Conservation (phyloP, 768 basidiomycete species). For the Sarcodon aspratus region DNA sequence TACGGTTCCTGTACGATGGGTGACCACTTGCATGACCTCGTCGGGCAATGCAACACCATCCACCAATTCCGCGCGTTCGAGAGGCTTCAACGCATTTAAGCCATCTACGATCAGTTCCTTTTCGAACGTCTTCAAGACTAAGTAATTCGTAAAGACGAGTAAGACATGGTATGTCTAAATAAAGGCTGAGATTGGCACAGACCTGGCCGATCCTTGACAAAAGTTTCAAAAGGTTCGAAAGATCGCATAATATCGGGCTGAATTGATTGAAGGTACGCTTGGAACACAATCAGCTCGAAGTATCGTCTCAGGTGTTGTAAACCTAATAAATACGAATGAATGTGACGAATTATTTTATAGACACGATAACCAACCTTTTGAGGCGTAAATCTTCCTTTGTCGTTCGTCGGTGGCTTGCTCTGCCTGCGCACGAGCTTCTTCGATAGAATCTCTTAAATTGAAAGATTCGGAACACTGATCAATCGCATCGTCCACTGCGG, state of each 20-base stretch:
- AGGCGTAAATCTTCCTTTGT: slow-evolving; percentile 51
- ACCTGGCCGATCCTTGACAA: slow-evolving; percentile 81
- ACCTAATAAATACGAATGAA: slow-evolving; percentile 26
- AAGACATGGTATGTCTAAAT: neutral
- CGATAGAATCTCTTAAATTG: slow-evolving; percentile 84
- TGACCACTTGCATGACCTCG: slow-evolving; percentile 81
- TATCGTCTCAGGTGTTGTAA: slow-evolving; percentile 76
- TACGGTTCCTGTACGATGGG: slow-evolving; percentile 74
- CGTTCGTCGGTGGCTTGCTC: slow-evolving; percentile 68
- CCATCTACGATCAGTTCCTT: slow-evolving; percentile 80
- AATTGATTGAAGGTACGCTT: slow-evolving; percentile 77
- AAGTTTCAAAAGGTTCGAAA: slow-evolving; percentile 70
- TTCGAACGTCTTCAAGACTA: slow-evolving; percentile 92
- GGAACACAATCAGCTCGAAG: slow-evolving; percentile 80
- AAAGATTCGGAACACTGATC: slow-evolving; percentile 76
- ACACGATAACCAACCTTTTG: slow-evolving; percentile 43
- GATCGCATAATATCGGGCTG: slow-evolving; percentile 71
- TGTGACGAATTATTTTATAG: neutral
- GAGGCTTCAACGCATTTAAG: slow-evolving; percentile 67
- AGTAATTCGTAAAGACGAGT: neutral
- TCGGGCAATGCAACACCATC: slow-evolving; percentile 77
- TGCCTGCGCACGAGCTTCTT: slow-evolving; percentile 65
- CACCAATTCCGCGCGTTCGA: slow-evolving; percentile 57
- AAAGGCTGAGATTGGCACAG: neutral
- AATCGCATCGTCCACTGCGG: slow-evolving; percentile 76